These are phyloP conservation scores for Malassezia globosa DNA, from an alignment of 1,284 basidiomycete genomes.

Conservation along the genomic window DNA sequence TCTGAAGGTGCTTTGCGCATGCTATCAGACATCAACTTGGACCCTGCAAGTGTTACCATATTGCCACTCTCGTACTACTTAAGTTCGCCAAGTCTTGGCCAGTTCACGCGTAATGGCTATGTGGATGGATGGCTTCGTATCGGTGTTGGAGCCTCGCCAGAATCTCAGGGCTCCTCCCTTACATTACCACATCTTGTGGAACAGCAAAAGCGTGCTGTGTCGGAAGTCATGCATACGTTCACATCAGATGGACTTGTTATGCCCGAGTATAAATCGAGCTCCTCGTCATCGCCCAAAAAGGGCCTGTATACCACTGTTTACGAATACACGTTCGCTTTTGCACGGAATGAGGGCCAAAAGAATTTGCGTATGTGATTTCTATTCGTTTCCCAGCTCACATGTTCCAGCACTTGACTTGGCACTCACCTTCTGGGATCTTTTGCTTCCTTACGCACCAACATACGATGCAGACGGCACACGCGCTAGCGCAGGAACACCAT, in stretches of 20 bases:
- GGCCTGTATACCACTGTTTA: constrained; percentile 68
- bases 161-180: neutral
- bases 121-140: constrained; percentile 39
- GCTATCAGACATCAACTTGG: constrained; percentile 32
- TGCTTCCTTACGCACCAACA: constrained; percentile 66
- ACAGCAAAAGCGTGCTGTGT: constrained; percentile 28
- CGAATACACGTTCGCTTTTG: constrained; percentile 76
- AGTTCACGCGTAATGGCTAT: constrained; percentile 29
- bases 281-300: constrained; percentile 4
- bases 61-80: constrained; percentile 44
- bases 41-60: constrained; percentile 37
- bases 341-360: constrained; percentile 59
- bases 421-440: constrained; percentile 69
- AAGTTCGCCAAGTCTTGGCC: constrained; percentile 31
- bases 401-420: constrained; percentile 60
- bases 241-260: constrained; percentile 23
- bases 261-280: neutral
- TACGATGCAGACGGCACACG: constrained; percentile 48
- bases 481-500: constrained; percentile 54
- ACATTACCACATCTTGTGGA: constrained; percentile 23
- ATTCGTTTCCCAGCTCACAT: neutral
- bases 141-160: constrained; percentile 13
- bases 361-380: constrained; percentile 49
- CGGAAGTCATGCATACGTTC: constrained; percentile 27
- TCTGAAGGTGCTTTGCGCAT: constrained; percentile 39